A percentile compares a stretch with the other conserved stretches of the same genome.
Conservation (phyloP, 441 rosid genomes). For the Flueggea neowawraea region DNA sequence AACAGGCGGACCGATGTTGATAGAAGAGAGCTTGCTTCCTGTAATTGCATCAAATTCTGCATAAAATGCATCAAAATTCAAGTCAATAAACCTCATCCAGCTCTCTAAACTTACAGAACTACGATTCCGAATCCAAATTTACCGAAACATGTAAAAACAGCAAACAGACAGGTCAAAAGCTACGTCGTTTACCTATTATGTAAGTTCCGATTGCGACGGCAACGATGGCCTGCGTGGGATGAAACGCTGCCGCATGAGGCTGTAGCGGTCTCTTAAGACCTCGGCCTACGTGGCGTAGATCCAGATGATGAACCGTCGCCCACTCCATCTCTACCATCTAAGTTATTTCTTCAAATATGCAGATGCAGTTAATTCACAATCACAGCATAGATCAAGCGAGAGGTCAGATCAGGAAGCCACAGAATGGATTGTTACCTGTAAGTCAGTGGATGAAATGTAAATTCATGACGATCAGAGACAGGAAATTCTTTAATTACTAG, state of each 20-base stretch:
- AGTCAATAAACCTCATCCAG: neutral
- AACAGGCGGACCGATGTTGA: constrained; percentile 81
- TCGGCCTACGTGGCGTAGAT: constrained; percentile 81
- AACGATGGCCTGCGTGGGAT: constrained; percentile 76
- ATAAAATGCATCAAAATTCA: constrained; percentile 6
- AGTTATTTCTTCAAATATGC: neutral
- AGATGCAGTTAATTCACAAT: neutral
- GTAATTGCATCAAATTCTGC: constrained; percentile 94
- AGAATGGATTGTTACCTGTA: neutral
- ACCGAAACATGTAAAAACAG: no score
- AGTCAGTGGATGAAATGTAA: neutral
- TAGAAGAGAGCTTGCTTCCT: constrained; percentile 83
- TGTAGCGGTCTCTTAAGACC: constrained; percentile 73
- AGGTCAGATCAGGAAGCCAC: neutral
- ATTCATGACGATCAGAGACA: neutral
- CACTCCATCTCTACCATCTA: constrained; percentile 58
- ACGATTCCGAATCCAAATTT: no score
- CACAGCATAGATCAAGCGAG: neutral
- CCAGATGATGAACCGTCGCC: constrained; percentile 96
- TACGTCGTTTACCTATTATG: constrained; percentile 51
- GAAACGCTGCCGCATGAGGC: constrained; percentile 95
- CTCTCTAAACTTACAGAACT: neutral
- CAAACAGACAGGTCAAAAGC: neutral
- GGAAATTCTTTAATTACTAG: no score
- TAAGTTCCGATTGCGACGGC: constrained; percentile 78